These are phyloP conservation scores for Liriodendron chinense DNA, from an alignment of 164 flowering plant genomes.

Conservation along the genomic window DNA sequence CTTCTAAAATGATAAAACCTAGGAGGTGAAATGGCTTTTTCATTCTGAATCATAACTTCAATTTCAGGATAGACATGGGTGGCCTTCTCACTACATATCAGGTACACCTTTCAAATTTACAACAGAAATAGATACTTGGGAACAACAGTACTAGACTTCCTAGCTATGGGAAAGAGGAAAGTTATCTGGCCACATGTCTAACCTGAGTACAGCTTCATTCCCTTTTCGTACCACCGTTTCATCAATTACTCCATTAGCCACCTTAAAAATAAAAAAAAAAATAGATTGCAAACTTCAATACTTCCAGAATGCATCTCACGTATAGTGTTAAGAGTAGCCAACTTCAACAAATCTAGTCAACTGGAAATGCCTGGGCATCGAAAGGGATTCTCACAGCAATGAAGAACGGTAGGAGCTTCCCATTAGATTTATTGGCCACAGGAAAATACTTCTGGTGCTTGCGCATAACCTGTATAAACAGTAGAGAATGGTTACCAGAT, in stretches of 20 bases:
- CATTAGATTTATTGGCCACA: slow-evolving; percentile 47
- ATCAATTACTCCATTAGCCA: slow-evolving; percentile 86
- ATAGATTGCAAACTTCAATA: slow-evolving; percentile 1
- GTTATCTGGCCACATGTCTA: neutral
- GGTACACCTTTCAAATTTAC: neutral
- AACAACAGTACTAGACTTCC: neutral
- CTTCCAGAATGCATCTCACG: neutral
- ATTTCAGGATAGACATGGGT: neutral
- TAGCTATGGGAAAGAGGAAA: slow-evolving; percentile 1
- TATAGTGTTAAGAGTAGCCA: neutral
- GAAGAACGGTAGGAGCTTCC: slow-evolving; percentile 77
- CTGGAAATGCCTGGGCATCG: slow-evolving; percentile 1
- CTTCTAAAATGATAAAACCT: neutral
- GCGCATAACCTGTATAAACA: slow-evolving; percentile 82
- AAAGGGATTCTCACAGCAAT: slow-evolving; percentile 61
- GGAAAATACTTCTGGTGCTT: slow-evolving; percentile 95
- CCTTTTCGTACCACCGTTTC: slow-evolving; percentile 74
- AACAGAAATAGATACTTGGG: neutral
- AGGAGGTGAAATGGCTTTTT: too few relatives aligned
- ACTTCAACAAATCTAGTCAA: neutral
- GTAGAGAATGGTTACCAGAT: neutral
- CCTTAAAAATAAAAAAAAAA: slow-evolving; percentile 34
- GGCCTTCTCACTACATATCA: neutral
- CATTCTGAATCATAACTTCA: neutral
- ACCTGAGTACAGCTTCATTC: slow-evolving; percentile 99